Evolutionary conservation across 1,284 basidiomycete species (phyloP), one percentile per base, ranked within the genome.

Genomic region (Dichomitus squalens): DNA sequence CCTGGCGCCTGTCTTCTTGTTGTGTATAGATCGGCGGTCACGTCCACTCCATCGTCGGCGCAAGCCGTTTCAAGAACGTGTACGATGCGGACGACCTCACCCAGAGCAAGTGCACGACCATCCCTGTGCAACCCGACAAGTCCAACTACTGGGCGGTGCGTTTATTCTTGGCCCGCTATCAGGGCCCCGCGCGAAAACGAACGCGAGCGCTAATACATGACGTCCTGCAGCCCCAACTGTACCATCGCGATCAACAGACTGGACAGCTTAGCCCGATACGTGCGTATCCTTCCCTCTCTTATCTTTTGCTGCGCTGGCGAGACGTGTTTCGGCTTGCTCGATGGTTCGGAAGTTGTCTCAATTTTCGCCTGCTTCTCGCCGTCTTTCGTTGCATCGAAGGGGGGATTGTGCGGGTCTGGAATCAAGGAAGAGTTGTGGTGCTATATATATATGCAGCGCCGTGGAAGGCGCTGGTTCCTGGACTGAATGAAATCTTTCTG

Each of bases 61-160:
- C 65, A 23, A 68, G 55, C 49, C 60, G 59, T 20, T 66, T 70
- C 59, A 59, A 57, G 46, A 41, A 54, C 33, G 58, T 55, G 46
- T 66, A 67, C 46, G 58, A 65, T 52, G 57, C 61, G 40, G 64
- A 66, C 40, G 56, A 61, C 27, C 59, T 65, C 35, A 51, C 52
- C 39, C 49, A 64, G 38, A 64, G 62, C 44, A 56, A 64, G 39
- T 69, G 67, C 66, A 66, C 68, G 20, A 66, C 65, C 29, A 62
- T 67, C 25, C 60, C 66, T 46, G 61, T 70, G 51, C 66, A 70
- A 61, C 55, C 55, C 14, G 68, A 71, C 57, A 62, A 65, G 61
- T 66, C 64, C 55, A 66, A 66, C 58, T 71, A 70, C 64, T 71
- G 70, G 68, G 61, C 64, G 49, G 69, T 69, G 46, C 53, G 69